A percentile compares a stretch with the other conserved stretches of the same genome.
These are phyloP conservation scores for Cryoendolithus antarcticus DNA, from an alignment of 2,329 filamentous ascomycete genomes.

Conservation along the genomic window DNA sequence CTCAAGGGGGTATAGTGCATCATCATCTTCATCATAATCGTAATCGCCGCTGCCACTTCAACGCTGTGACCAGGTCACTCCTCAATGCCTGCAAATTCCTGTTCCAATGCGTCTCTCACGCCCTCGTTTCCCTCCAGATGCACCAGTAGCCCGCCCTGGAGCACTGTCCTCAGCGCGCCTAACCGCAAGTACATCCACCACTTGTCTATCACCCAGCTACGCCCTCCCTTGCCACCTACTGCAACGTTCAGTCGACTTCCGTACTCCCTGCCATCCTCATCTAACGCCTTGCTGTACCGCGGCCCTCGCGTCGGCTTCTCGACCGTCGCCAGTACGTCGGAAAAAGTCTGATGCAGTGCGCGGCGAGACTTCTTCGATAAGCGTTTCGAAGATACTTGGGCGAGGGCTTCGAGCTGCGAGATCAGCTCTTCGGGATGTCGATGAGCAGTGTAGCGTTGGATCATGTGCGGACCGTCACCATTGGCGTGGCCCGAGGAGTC, in stretches of 20 bases:
- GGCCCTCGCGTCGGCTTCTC: constrained; percentile 56
- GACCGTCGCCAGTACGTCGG: constrained; percentile 53
- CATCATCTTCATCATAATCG: too few relatives aligned
- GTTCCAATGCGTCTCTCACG: constrained; percentile 42
- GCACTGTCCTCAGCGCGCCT: constrained; percentile 46
- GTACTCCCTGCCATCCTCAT: constrained; percentile 47
- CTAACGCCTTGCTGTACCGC: constrained; percentile 51
- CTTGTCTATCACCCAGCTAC: constrained; percentile 48
- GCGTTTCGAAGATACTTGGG: constrained; percentile 46
- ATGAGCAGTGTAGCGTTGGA: constrained; percentile 58
- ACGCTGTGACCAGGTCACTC: too few relatives aligned
- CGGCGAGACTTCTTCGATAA: constrained; percentile 57
- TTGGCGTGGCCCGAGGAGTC: constrained; percentile 31
- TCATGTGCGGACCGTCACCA: constrained; percentile 26
- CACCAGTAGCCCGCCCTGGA: constrained; percentile 49
- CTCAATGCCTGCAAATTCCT: too few relatives aligned
- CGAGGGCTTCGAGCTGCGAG: constrained; percentile 45
- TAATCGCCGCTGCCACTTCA: too few relatives aligned
- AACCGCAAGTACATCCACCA: constrained; percentile 63
- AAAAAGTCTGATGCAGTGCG: constrained; percentile 52
- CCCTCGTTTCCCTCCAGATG: constrained; percentile 52
- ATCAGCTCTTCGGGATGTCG: constrained; percentile 50
- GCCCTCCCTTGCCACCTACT: constrained; percentile 38
- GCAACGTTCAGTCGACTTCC: constrained; percentile 51
- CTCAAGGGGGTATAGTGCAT: too few relatives aligned